Evolutionary conservation across 768 basidiomycete species (phyloP).

Genomic region (Lactarius tabidus): DNA sequence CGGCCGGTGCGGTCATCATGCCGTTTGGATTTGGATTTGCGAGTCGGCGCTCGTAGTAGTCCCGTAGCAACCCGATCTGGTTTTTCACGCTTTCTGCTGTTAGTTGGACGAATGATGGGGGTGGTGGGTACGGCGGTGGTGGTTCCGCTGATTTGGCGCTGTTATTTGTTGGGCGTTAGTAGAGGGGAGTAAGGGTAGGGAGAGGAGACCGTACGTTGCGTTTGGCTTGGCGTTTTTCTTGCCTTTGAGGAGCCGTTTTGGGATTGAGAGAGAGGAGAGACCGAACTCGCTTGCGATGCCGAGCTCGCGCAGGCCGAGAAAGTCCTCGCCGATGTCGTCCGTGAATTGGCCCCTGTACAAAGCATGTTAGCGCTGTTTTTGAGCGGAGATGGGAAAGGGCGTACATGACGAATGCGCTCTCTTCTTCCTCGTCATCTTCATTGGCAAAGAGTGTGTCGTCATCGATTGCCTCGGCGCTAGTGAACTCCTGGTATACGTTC

Average conservation of each 20-base stretch:
- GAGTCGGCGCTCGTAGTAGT: constrained; percentile 65
- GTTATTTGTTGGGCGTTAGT: constrained; percentile 27
- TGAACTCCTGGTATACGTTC: constrained; percentile 71
- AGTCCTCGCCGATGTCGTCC: constrained; percentile 86
- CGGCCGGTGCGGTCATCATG: background rate
- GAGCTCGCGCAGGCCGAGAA: constrained; percentile 81
- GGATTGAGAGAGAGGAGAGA: constrained; percentile 70
- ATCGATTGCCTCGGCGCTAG: constrained; percentile 46
- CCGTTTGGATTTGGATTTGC: constrained; percentile 24
- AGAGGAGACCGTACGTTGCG: constrained; percentile 45
- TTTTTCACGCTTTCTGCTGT: constrained; percentile 58
- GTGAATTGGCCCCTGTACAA: constrained; percentile 74
- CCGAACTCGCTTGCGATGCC: constrained; percentile 87
- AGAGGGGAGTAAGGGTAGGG: constrained; percentile 1
- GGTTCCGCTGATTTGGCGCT: constrained; percentile 69
- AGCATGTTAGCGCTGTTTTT: constrained; percentile 9
- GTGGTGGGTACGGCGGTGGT: constrained; percentile 80
- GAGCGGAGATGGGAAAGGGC: constrained; percentile 26
- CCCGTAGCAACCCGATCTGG: constrained; percentile 82
- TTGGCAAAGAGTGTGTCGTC: constrained; percentile 58
- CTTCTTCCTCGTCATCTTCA: constrained; percentile 57
- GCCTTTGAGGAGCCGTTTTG: constrained; percentile 68
- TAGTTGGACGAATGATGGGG: constrained; percentile 75
- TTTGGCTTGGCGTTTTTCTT: constrained; percentile 37
- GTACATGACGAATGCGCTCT: constrained; percentile 62